Conservation (phyloP, 345 rosid genomes). For the Syzygium aqueum region DNA sequence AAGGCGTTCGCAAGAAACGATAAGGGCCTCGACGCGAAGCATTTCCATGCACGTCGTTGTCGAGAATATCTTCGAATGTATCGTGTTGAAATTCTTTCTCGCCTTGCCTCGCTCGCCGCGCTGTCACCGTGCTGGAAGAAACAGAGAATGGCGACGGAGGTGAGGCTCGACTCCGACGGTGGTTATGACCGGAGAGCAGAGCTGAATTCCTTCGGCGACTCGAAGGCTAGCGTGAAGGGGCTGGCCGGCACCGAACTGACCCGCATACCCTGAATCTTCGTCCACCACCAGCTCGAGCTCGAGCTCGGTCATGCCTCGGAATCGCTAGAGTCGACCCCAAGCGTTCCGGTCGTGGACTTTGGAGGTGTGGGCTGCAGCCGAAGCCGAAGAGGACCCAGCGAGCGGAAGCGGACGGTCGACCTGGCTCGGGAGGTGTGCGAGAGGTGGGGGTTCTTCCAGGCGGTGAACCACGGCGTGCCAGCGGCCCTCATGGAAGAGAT, state of each 20-base stretch:
- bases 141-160: neutral
- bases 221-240: neutral
- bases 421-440: slow-evolving; percentile 17
- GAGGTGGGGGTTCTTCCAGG: slow-evolving; percentile 40
- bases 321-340: neutral
- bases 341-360: slow-evolving; percentile 30
- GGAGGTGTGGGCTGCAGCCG: neutral
- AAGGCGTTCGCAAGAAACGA: fast-evolving
- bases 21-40: neutral
- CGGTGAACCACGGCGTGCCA: slow-evolving; percentile 30
- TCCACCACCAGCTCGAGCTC: neutral
- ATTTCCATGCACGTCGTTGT: neutral
- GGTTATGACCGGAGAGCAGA: neutral
- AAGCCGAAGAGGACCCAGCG: neutral
- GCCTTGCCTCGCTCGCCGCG: neutral
- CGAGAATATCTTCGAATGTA: too few relatives aligned
- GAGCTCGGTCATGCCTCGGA: neutral
- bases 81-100: neutral
- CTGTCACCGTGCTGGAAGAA: neutral
- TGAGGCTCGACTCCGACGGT: neutral
- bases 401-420: neutral
- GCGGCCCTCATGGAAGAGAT: slow-evolving; percentile 8
- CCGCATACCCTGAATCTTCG: neutral
- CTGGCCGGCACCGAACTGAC: neutral
- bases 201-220: neutral